phyloP scores from a whole-genome alignment of 1,139 yeast species.

The Barnettozyma hawaiiensis region DNA sequence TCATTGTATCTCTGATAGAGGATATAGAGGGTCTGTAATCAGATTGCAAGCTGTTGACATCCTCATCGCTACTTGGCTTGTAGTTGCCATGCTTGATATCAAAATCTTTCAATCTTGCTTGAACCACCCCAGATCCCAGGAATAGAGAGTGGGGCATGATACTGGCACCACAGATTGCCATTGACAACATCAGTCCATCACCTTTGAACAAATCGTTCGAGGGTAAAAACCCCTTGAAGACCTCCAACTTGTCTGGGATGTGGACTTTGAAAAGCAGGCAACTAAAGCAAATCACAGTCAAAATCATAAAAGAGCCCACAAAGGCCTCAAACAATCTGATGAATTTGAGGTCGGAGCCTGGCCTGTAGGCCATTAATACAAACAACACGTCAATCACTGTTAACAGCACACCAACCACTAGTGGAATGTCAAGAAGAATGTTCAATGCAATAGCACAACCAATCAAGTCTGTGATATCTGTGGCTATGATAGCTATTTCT shows the following conservation, averaged over 20 bases:
- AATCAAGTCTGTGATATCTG: slow-evolving; percentile 78
- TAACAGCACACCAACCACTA: slow-evolving; percentile 59
- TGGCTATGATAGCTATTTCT: slow-evolving; percentile 71
- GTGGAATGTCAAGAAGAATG: slow-evolving; percentile 61
- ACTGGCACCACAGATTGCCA: slow-evolving; percentile 77
- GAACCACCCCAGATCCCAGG: slow-evolving; percentile 72
- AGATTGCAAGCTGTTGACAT: slow-evolving; percentile 19
- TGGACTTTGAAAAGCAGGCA: slow-evolving; percentile 52
- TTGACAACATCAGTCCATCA: slow-evolving; percentile 57
- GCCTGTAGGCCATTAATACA: slow-evolving; percentile 62
- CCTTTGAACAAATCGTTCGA: slow-evolving; percentile 46
- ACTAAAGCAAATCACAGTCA: slow-evolving; percentile 63
- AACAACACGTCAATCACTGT: slow-evolving; percentile 71
- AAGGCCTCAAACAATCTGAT: slow-evolving; percentile 62
- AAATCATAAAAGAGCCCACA: slow-evolving; percentile 55
- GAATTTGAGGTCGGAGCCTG: slow-evolving; percentile 62
- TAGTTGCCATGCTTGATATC: slow-evolving; percentile 47
- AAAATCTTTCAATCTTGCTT: slow-evolving; percentile 62
- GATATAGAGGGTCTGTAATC: slow-evolving; percentile 58
- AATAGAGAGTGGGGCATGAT: slow-evolving; percentile 81
- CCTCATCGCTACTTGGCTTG: slow-evolving; percentile 23
- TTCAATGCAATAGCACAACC: slow-evolving; percentile 76
- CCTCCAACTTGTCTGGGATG: slow-evolving; percentile 31
- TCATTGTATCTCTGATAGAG: slow-evolving; percentile 61
- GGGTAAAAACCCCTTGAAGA: slow-evolving; percentile 58